phyloP scores from a whole-genome alignment of 768 basidiomycete species.

The Mycena haematopus region DNA sequence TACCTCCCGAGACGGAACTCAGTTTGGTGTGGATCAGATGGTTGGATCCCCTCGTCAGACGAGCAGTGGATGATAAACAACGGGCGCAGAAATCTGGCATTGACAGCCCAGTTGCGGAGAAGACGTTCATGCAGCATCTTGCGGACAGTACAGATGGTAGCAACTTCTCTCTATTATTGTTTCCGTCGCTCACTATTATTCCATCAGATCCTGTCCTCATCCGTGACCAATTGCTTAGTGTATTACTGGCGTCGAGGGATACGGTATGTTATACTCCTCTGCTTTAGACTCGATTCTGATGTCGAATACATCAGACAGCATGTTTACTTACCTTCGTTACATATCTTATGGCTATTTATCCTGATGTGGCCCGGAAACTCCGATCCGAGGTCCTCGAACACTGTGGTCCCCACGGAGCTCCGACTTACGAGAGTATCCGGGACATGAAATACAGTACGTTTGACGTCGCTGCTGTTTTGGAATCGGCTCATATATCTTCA shows the following conservation, averaged over 20 bases:
- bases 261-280: constrained; percentile 56
- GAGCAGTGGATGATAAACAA: constrained; percentile 55
- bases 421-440: constrained; percentile 63
- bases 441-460: constrained; percentile 70
- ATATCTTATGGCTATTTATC: constrained; percentile 73
- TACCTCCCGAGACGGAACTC: constrained; percentile 30
- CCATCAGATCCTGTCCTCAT: constrained; percentile 65
- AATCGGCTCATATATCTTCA: neutral
- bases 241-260: constrained; percentile 79
- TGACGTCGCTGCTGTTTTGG: neutral
- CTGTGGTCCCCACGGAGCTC: constrained; percentile 53
- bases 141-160: constrained; percentile 69
- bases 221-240: constrained; percentile 78
- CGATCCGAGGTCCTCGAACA: constrained; percentile 66
- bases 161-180: constrained; percentile 22
- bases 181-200: constrained; percentile 4
- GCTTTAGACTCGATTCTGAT: constrained; percentile 2
- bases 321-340: constrained; percentile 71
- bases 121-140: constrained; percentile 72
- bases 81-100: constrained; percentile 46
- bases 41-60: constrained; percentile 68
- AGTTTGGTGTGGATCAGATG: constrained; percentile 35
- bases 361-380: constrained; percentile 57
- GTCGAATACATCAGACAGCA: constrained; percentile 56
- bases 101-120: constrained; percentile 50